These are phyloP conservation scores for Lecanoromycetidae sp. DNA, from an alignment of 2,329 filamentous ascomycete species.

Conservation along the genomic window DNA sequence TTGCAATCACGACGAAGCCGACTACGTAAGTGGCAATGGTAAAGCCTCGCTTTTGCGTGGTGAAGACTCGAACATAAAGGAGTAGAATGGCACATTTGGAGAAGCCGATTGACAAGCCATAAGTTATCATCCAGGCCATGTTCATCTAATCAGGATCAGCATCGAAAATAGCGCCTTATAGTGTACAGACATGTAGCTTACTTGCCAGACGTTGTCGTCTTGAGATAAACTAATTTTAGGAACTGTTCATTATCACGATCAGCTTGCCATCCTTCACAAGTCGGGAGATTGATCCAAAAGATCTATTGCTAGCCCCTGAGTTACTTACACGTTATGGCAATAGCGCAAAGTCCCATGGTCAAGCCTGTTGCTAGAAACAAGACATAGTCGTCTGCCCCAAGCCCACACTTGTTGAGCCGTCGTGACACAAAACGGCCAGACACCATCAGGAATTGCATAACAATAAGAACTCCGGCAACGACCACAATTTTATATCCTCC, in stretches of 20 bases:
- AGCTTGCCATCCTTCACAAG: background rate
- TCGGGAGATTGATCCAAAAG: too few species aligned
- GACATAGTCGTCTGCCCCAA: conserved; percentile 14
- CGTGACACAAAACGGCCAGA: conserved; percentile 14
- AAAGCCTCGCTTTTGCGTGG: conserved; percentile 8
- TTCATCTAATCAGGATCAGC: conserved; percentile 3
- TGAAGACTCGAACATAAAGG: conserved; percentile 20
- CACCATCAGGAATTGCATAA: conserved; percentile 13
- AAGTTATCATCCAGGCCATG: conserved; percentile 15
- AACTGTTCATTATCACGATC: background rate
- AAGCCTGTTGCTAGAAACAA: conserved; percentile 8
- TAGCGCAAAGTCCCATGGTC: conserved; percentile 12
- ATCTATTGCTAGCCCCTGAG: too few species aligned
- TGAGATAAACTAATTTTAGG: conserved; percentile 3
- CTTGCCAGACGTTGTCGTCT: background rate
- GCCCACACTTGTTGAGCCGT: conserved; percentile 1
- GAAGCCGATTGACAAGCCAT: conserved; percentile 17
- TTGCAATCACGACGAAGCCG: conserved; percentile 59
- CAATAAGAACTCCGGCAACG: conserved; percentile 11
- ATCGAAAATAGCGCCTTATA: too few species aligned
- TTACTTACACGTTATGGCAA: conserved; percentile 15
- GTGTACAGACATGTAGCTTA: background rate
- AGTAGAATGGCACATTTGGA: conserved; percentile 19
- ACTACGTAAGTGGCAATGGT: conserved; percentile 36
- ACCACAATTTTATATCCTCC: conserved; percentile 16